These are phyloP conservation scores for Acanthamoeba healyi DNA, from an alignment of 208 protist species.

Conservation along the genomic window DNA sequence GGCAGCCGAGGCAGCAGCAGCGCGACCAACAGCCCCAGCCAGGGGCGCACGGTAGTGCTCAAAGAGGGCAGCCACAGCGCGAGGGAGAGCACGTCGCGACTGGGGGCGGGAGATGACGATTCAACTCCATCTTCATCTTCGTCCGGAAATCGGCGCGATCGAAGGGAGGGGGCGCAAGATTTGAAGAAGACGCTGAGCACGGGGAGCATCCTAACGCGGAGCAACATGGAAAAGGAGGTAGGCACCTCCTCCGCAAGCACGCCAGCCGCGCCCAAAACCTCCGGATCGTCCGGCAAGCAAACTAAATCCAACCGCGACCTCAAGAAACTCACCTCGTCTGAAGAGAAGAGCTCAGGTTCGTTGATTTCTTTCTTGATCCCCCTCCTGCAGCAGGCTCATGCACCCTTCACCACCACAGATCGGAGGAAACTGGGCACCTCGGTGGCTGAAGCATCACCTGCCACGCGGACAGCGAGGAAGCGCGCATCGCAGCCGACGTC, in stretches of 20 bases:
- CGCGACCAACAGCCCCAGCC: background rate
- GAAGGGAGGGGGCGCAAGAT: background rate
- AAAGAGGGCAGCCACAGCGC: constrained; percentile 15
- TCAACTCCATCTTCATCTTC: background rate
- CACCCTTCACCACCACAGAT: too few species aligned
- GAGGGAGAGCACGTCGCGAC: background rate
- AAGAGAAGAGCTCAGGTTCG: background rate
- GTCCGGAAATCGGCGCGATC: background rate
- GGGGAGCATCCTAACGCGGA: background rate
- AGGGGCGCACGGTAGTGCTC: background rate
- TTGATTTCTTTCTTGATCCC: background rate
- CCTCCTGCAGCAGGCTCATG: too few species aligned
- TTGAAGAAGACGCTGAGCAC: constrained; percentile 60
- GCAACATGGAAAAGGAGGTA: constrained; percentile 18
- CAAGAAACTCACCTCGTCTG: background rate
- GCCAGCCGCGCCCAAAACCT: background rate
- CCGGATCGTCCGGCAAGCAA: background rate
- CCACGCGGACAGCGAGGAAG: background rate
- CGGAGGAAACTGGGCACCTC: too few species aligned
- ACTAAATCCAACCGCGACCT: constrained; percentile 1
- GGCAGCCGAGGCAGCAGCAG: background rate
- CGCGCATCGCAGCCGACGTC: background rate
- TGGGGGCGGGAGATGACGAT: background rate
- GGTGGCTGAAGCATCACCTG: background rate
- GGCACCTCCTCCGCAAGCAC: background rate